These are phyloP conservation scores for Sicyos edulis DNA, from an alignment of 306 rosid species.

Conservation along the genomic window DNA sequence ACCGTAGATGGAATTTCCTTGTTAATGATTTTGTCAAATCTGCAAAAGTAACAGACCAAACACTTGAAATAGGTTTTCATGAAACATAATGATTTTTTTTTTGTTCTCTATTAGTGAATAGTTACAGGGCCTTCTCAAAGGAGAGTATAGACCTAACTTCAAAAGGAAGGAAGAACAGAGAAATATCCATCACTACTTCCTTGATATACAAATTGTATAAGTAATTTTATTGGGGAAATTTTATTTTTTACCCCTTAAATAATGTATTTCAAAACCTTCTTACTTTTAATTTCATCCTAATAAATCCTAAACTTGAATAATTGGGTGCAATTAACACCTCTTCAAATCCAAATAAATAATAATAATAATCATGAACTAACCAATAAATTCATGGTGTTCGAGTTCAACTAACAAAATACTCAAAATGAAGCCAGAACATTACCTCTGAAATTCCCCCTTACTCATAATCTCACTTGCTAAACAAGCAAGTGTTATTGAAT, in stretches of 20 bases:
- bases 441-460: too few relatives aligned
- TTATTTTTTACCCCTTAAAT: not conserved
- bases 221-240: not conserved
- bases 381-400: too few relatives aligned
- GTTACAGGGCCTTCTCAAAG: not conserved
- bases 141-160: conserved; percentile 1
- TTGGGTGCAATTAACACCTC: too few relatives aligned
- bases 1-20: conserved; percentile 81
- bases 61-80: not conserved
- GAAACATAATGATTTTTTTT: not conserved
- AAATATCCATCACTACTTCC: not conserved
- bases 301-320: too few relatives aligned
- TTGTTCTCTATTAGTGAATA: not conserved
- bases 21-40: conserved; percentile 89
- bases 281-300: too few relatives aligned
- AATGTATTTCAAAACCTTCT: not conserved
- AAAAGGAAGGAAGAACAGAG: not conserved
- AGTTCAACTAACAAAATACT: not conserved
- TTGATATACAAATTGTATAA: not conserved
- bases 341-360: not conserved
- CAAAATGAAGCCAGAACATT: not conserved
- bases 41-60: conserved; percentile 27
- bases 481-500: too few relatives aligned
- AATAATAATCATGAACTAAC: not conserved
- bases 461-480: too few relatives aligned